Evolutionary conservation across 139 green algal species (phyloP).

Genomic region (Auxenochlorella pyrenoidosa): DNA sequence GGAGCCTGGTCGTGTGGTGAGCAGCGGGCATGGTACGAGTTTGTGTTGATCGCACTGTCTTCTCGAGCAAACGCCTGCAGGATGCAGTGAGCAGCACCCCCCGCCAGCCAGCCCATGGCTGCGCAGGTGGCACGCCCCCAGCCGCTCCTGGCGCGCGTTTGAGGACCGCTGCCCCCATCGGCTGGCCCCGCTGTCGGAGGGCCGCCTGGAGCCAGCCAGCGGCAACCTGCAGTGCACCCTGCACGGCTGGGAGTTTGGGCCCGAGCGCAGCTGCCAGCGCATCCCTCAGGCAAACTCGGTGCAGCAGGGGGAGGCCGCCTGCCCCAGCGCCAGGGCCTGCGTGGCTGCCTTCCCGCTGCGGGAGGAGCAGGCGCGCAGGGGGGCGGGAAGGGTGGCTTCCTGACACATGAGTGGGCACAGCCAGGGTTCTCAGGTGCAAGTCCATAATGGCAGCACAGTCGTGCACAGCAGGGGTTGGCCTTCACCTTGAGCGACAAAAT

Average conservation of each 20-base stretch:
- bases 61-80: no score
- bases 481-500: no score
- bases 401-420: no score
- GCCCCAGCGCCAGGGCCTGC: constrained; percentile 33
- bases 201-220: constrained; percentile 54
- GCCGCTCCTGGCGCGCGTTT: constrained; percentile 45
- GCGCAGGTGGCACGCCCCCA: constrained; percentile 12
- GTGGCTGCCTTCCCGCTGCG: constrained; percentile 39
- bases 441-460: no score
- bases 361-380: constrained; percentile 41
- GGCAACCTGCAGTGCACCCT: constrained; percentile 66
- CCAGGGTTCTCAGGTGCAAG: no score
- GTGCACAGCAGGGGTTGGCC: no score
- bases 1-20: constrained; percentile 58
- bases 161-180: constrained; percentile 69
- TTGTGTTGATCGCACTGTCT: not conserved
- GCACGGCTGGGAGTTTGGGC: constrained; percentile 68
- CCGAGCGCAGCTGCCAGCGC: constrained; percentile 44
- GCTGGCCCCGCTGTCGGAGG: constrained; percentile 69
- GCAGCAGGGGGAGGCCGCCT: constrained; percentile 11
- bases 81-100: no score
- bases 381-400: not conserved
- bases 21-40: constrained; percentile 1
- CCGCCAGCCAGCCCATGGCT: no score
- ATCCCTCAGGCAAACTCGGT: constrained; percentile 62